Base-by-base conservation (phyloP, 768 basidiomycete genomes). In the Lyophyllum shimeji region DNA sequence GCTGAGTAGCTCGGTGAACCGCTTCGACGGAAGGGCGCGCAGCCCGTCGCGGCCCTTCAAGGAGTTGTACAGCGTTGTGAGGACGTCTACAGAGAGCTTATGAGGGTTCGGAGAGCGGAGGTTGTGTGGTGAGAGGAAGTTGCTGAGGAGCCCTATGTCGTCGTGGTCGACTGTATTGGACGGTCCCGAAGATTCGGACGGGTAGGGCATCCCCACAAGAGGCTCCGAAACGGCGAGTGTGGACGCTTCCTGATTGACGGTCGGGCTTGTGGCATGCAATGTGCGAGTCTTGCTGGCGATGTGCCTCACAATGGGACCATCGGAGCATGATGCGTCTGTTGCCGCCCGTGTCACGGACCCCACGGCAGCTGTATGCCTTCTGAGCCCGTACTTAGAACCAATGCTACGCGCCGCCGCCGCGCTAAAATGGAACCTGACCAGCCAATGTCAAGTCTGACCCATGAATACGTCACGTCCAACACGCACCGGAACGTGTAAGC, bases 1-100 rank as follows among this genome's bases (percentile, higher is more conserved):
- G 54, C 69, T 68, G 21, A 84, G 76, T 3, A 85, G 63, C 33
- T 69, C 61, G 43, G 73, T 73, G 34, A 81, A 66, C 46, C 79
- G 71, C 46, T 58, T 59, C 9, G 69, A 52, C 39, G 64, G 68
- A 18, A 83, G 67, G 23, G 66, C 64, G n/a, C 53, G 52, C 13
- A 77, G 71, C 23, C 73, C 71, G 13, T 55, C 57, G 23, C 65
- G 67, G 1, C 71, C 65, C 62, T 75, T 76, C 21, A 70, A 63
- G 0, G 65, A 63, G 46, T 64, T 56, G 59, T 80, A 83, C 29
- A 81, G 68, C 20, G 67, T 68, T 58, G 71, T 71, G 37, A 83
- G 57, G 11, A 60, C 63, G 52, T 71, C 67, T 1, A 73, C 63
- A 40, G 74, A 69, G 46, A 64, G 63, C 42, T 58, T 62, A 31